Base-by-base conservation (phyloP, 768 basidiomycete genomes). In the Thelephora ganbajun region DNA sequence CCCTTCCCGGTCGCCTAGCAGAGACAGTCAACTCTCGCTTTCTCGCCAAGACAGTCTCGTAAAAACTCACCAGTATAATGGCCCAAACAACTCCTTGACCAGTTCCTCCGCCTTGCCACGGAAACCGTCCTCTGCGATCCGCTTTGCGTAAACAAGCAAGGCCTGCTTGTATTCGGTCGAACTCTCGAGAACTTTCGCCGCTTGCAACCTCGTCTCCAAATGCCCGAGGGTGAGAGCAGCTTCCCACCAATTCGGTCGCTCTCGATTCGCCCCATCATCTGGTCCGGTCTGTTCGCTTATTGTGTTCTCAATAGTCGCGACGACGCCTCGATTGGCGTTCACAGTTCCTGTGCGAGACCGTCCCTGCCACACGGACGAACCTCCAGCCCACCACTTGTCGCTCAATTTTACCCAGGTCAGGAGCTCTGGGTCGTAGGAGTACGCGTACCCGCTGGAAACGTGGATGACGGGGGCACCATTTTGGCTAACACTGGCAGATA, bases 61-160 rank as follows among this genome's bases (percentile, higher is more conserved):
- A 36, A 26, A 22, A 1, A 73, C 85, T 50, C 58, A 93, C 93
- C 80, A 84, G 64, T 88, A 94, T 35, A 92, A 67, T 0, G 92
- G 93, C 13, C 93, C 92, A 55, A 85, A 80, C 46, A 98, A 69
- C 53, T 97, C 96, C 62, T 76, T 83, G 44, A 94, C 75, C 48
- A 99, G 63, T 61, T 98, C 94, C 61, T 96, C 93, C 14, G 80
- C 92, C 61, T 93, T 91, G 34, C 69, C 83, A 51, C 76, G 69
- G 61, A 90, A 91, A 0, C 85, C 91, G 60, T 94, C 91, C 53
- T 96, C 88, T 33, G 84, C 89, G 36, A 98, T 69, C 65, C 77
- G 80, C 68, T 76, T 84, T 34, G 89, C 82, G 60, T 96, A 97
- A 53, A 77, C 53, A 47, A 80, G 53, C 54, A 97, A 59, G 47